Percentiles rank a stretch among this genome's conserved stretches.
These are phyloP conservation scores for Lecanosticta acicola DNA, from an alignment of 2,329 filamentous ascomycete species.

Conservation along the genomic window DNA sequence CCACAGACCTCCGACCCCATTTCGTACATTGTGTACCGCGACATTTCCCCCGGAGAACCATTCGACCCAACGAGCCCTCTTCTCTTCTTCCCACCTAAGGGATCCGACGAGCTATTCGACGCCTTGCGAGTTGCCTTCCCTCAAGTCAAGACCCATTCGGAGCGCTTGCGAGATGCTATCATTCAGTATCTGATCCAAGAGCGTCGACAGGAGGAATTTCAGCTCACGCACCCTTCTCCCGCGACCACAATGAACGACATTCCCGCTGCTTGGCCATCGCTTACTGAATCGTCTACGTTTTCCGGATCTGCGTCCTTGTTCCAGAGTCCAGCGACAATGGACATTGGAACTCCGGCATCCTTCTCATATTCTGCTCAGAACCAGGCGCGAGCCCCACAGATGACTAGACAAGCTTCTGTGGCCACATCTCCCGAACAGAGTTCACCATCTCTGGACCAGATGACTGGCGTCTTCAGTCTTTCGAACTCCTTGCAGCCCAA, in stretches of 20 bases:
- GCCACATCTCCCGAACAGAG: constrained; percentile 17
- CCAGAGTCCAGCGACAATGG: constrained; percentile 30
- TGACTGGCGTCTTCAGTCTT: constrained; percentile 36
- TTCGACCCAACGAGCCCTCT: constrained; percentile 31
- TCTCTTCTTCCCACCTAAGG: constrained; percentile 35
- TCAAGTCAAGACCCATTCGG: constrained; percentile 33
- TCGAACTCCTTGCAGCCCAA: constrained; percentile 31
- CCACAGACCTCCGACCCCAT: constrained; percentile 12
- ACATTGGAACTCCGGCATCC: constrained; percentile 25
- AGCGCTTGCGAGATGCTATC: constrained; percentile 36
- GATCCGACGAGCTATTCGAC: constrained; percentile 37
- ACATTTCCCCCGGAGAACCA: constrained; percentile 24
- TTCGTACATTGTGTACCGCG: constrained; percentile 34
- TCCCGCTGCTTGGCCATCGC: constrained; percentile 26
- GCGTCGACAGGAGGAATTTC: constrained; percentile 26
- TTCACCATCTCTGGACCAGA: constrained; percentile 31
- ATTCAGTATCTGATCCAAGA: constrained; percentile 37
- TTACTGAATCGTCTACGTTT: constrained; percentile 18
- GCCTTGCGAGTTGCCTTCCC: constrained; percentile 33
- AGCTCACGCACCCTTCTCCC: constrained; percentile 14
- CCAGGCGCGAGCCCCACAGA: constrained; percentile 9
- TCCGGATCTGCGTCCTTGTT: constrained; percentile 19
- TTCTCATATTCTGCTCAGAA: constrained; percentile 25
- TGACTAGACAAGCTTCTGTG: constrained; percentile 20
- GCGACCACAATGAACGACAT: constrained; percentile 19